Percentiles rank a stretch among this genome's conserved stretches.
phyloP scores from a whole-genome alignment of 2,329 filamentous ascomycete genomes.

The Xylaria arbuscula region DNA sequence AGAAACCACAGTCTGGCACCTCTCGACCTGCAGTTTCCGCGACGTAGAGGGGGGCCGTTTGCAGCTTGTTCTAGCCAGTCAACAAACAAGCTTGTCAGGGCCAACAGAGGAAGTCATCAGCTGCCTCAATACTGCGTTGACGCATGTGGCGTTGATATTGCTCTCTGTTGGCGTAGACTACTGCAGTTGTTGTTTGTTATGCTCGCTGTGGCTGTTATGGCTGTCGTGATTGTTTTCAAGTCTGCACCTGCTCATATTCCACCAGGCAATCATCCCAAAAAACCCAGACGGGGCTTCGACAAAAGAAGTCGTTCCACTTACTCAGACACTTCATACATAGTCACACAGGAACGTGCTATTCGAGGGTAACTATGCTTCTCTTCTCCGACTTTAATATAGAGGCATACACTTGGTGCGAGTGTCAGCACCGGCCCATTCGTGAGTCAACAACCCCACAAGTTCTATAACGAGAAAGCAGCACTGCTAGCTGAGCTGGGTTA shows the following conservation, averaged over 20 bases:
- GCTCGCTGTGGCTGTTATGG: neutral
- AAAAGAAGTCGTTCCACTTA: conserved; percentile 33
- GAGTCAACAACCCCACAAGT: conserved; percentile 18
- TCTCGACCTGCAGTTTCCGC: neutral
- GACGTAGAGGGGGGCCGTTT: too few species aligned
- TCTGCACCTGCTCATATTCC: neutral
- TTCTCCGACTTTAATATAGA: conserved; percentile 16
- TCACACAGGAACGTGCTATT: conserved; percentile 25
- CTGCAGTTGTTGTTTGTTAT: neutral
- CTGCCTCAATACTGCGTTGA: neutral
- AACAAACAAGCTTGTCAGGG: neutral
- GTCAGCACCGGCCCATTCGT: conserved; percentile 22
- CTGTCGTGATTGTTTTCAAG: neutral
- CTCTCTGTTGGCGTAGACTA: too few species aligned
- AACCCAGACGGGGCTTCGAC: neutral
- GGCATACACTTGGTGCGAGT: conserved; percentile 10
- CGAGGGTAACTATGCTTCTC: neutral
- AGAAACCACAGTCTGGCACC: neutral
- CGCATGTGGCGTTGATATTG: conserved; percentile 6
- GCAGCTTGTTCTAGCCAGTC: neutral
- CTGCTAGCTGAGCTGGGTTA: conserved; percentile 17
- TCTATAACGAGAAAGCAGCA: conserved; percentile 2
- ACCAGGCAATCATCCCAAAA: conserved; percentile 8
- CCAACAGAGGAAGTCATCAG: neutral
- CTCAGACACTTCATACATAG: conserved; percentile 32